These are phyloP conservation scores for Botrytis deweyae DNA, from an alignment of 2,329 filamentous ascomycete species.

Conservation along the genomic window DNA sequence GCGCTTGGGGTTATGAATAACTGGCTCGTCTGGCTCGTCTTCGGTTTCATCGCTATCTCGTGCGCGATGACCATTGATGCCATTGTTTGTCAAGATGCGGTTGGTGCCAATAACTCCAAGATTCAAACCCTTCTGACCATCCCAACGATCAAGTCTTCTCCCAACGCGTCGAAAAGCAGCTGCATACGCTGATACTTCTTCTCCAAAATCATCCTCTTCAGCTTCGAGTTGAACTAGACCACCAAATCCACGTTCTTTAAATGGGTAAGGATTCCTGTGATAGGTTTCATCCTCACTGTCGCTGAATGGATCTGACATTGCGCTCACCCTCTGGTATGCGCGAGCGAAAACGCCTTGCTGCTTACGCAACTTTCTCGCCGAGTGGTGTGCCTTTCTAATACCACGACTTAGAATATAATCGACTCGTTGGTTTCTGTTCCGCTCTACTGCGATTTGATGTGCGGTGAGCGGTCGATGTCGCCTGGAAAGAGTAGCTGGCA, in stretches of 20 bases:
- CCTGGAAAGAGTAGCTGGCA: slow-evolving; percentile 43
- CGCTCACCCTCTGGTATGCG: slow-evolving; percentile 62
- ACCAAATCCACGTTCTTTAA: slow-evolving; percentile 58
- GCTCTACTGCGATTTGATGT: slow-evolving; percentile 78
- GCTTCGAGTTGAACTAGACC: slow-evolving; percentile 61
- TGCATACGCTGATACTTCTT: slow-evolving; percentile 66
- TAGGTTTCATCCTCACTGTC: slow-evolving; percentile 62
- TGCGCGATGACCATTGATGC: slow-evolving; percentile 29
- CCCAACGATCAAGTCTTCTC: slow-evolving; percentile 71
- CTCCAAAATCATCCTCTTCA: slow-evolving; percentile 73
- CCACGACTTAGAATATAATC: slow-evolving; percentile 78
- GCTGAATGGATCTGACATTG: slow-evolving; percentile 55
- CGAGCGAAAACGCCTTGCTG: slow-evolving; percentile 66
- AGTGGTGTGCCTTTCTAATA: slow-evolving; percentile 64
- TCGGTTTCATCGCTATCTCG: slow-evolving; percentile 39
- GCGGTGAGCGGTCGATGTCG: slow-evolving; percentile 76
- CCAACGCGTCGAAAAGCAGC: slow-evolving; percentile 63
- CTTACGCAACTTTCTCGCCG: slow-evolving; percentile 59
- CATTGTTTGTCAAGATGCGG: slow-evolving; percentile 29
- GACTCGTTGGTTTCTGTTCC: slow-evolving; percentile 75
- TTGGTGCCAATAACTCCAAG: slow-evolving; percentile 38
- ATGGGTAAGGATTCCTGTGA: slow-evolving; percentile 40
- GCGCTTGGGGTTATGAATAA: slow-evolving; percentile 38
- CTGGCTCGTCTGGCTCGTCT: slow-evolving; percentile 40
- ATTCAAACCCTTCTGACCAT: slow-evolving; percentile 42